Evolutionary conservation across 2,329 filamentous ascomycete genomes (phyloP).

Genomic region (Pseudogymnoascus sp.): DNA sequence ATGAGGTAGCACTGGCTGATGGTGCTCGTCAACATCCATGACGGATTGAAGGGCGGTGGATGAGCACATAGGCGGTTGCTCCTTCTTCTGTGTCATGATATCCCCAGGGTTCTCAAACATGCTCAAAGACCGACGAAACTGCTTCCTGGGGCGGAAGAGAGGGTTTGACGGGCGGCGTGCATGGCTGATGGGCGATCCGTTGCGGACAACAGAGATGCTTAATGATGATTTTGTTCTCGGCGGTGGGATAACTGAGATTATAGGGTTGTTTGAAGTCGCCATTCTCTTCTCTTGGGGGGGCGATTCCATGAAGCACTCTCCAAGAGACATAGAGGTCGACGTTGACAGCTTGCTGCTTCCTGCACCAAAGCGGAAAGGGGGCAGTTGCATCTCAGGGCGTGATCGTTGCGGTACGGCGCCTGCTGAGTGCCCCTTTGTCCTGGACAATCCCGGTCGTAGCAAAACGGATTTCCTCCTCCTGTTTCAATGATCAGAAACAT

Average conservation of each 20-base stretch:
- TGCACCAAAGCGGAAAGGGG: conserved; percentile 66
- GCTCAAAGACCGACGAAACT: conserved; percentile 85
- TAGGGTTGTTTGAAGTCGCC: conserved; percentile 52
- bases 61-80: conserved; percentile 37
- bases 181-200: conserved; percentile 64
- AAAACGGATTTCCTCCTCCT: conserved; percentile 61
- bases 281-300: conserved; percentile 63
- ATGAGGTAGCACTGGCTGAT: conserved; percentile 70
- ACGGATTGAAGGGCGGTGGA: conserved; percentile 60
- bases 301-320: conserved; percentile 72
- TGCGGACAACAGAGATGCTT: conserved; percentile 38
- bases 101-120: conserved; percentile 96
- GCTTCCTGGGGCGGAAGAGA: conserved; percentile 70
- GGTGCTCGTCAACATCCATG: conserved; percentile 73
- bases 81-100: conserved; percentile 70
- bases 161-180: conserved; percentile 65
- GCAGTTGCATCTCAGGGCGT: conserved; percentile 55
- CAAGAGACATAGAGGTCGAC: conserved; percentile 57
- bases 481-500: conserved; percentile 16
- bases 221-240: conserved; percentile 48
- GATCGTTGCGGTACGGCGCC: conserved; percentile 53
- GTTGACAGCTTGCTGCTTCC: conserved; percentile 40
- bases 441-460: conserved; percentile 64
- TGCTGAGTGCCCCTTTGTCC: conserved; percentile 67
- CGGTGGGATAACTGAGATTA: conserved; percentile 45